Conservation (phyloP, 2,329 filamentous ascomycete species). For the Scopulariopsis brevicaulis region DNA sequence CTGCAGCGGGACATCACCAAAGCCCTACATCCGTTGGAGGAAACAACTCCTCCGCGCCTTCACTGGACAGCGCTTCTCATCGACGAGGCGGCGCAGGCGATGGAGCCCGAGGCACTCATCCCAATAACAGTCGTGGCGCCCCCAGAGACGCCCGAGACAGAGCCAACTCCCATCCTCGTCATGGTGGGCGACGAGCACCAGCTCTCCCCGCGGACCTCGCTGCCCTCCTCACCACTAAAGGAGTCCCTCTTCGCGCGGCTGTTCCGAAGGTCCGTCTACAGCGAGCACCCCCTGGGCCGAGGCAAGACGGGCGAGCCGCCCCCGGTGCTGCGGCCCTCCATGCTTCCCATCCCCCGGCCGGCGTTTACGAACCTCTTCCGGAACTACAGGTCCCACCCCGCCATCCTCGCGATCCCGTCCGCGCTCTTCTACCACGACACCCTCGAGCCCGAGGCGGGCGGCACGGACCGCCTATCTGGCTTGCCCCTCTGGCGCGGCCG, state of each 20-base stretch:
- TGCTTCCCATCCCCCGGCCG: conserved; percentile 72
- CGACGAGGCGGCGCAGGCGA: conserved; percentile 4
- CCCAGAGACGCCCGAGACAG: background rate
- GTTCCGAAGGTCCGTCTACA: background rate
- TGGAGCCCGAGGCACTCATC: conserved; percentile 3
- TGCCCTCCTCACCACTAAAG: conserved; percentile 99
- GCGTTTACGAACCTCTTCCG: conserved; percentile 2
- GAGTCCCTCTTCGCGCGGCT: conserved; percentile 76
- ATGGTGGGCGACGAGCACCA: conserved; percentile 96
- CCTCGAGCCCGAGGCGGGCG: conserved; percentile 76
- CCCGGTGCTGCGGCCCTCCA: conserved; percentile 78
- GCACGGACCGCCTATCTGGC: conserved; percentile 46
- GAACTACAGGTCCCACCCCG: conserved; percentile 73
- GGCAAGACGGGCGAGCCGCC: conserved; percentile 78
- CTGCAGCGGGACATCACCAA: background rate
- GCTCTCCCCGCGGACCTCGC: conserved; percentile 52
- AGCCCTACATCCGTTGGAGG: background rate
- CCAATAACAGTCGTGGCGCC: background rate
- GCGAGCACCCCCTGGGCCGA: background rate
- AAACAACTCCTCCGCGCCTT: background rate
- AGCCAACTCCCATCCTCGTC: background rate
- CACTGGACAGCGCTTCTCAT: conserved; percentile 3
- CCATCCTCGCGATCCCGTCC: conserved; percentile 90
- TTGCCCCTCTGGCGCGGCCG: background rate
- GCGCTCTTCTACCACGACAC: conserved; percentile 99